Base-by-base conservation (phyloP, 257 asterid genomes). In the Pogostemon cablin region DNA sequence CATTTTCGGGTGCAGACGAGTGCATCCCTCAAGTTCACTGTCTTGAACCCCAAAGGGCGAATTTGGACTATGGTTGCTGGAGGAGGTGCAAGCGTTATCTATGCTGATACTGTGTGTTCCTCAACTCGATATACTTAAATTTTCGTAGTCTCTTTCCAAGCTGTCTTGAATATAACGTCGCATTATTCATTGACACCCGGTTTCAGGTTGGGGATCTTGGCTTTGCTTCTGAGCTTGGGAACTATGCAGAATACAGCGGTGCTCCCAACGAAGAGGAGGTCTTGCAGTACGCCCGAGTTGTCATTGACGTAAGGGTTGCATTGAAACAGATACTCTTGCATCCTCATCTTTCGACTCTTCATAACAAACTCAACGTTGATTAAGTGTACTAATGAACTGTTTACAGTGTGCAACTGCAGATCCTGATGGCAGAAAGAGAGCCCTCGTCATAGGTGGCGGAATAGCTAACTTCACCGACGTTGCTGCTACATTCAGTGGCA, bases 61-160 rank as follows among this genome's bases (percentile, higher is more conserved):
- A 93, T 93, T 74, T 90, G 98, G 98, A 93, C 98, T 9, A 90
- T 90, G 98, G 97, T 93, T 57, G 98, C 98, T 71, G 98, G 98
- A 62, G 98, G 98, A 71, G 98, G 98, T 43, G 98, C 98, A 66
- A 93, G 97, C 77, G 98, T 93, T 74, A 93, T 93, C 72, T 93
- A 93, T 44, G 97, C 98, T 0, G 97, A 93, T 75, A 93, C 98
- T 0, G 96, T 92, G 46, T 5, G 86, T 77, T 80, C 68, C 75
- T 80, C 37, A 5, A 65, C 78, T 74, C 42, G 20, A 9, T n/a
- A 17, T 65, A 17, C 37, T 38, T 12, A 4, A 44, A 47, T 38
- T 2, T 48, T 12, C 1, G 32, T 20, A 5, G 32, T 38, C 42
- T n/a, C 32, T 42, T 52, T n/a, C 48, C 56, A 2, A 44, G 15